phyloP scores from a whole-genome alignment of 208 protist genomes.

The Leishmania turanica region DNA sequence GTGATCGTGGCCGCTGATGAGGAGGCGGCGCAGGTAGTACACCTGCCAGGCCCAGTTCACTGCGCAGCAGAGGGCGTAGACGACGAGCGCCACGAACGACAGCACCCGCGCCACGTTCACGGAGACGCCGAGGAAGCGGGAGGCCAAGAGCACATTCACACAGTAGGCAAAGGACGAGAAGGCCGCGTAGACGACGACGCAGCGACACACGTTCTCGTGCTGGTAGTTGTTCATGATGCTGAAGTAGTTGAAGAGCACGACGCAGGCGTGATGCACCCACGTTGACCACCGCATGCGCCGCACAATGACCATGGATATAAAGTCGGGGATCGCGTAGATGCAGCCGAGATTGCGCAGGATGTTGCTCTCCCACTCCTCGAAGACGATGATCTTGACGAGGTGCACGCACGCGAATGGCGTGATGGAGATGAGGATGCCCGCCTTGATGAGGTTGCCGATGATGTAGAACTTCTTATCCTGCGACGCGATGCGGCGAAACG shows the following conservation, averaged over 20 bases:
- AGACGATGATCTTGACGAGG: constrained; percentile 82
- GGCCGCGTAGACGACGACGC: constrained; percentile 92
- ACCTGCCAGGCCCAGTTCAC: constrained; percentile 93
- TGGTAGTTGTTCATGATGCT: constrained; percentile 90
- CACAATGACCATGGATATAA: constrained; percentile 92
- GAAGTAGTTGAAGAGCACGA: constrained; percentile 92
- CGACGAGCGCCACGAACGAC: constrained; percentile 75
- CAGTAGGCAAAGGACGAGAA: constrained; percentile 93
- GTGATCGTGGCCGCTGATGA: constrained; percentile 56
- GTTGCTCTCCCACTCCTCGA: constrained; percentile 84
- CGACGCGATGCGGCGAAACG: constrained; percentile 80
- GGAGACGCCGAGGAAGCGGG: constrained; percentile 85
- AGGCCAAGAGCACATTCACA: constrained; percentile 92
- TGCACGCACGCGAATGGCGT: constrained; percentile 85
- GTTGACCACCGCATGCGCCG: constrained; percentile 92
- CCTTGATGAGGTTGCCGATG: constrained; percentile 92
- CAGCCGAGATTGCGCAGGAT: constrained; percentile 91
- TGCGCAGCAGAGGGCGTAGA: constrained; percentile 85
- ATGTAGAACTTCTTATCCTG: constrained; percentile 94
- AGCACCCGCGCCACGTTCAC: constrained; percentile 62
- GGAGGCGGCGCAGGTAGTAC: constrained; percentile 83
- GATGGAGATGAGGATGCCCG: constrained; percentile 87
- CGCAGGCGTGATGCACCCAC: constrained; percentile 88
- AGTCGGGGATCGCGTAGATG: constrained; percentile 93
- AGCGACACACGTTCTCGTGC: constrained; percentile 87